Conservation (phyloP, 2,329 filamentous ascomycete genomes). For the Thermothelomyces thermophilus region DNA sequence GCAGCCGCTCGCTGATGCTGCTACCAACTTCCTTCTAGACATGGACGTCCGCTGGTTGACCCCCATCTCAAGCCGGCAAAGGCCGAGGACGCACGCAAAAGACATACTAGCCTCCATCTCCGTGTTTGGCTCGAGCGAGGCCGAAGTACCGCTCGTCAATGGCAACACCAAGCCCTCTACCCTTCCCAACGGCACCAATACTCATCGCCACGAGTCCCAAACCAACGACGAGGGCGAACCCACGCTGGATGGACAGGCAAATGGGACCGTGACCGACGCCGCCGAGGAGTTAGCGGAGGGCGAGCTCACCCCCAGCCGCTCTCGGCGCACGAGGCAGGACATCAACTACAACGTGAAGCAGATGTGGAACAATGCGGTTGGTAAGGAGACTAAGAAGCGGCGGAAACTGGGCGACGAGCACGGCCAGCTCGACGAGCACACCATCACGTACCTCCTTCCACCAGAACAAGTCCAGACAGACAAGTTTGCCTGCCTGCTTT, state of each 20-base stretch:
- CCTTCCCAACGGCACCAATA: conserved; percentile 15
- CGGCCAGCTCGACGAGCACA: conserved; percentile 32
- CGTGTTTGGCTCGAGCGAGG: conserved; percentile 34
- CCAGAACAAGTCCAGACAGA: conserved; percentile 42
- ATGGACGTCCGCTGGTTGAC: conserved; percentile 43
- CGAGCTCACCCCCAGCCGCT: conserved; percentile 46
- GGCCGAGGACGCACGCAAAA: conserved; percentile 33
- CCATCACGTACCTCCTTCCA: conserved; percentile 41
- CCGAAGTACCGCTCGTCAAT: conserved; percentile 24
- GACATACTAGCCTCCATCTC: conserved; percentile 39
- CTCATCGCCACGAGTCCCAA: conserved; percentile 7
- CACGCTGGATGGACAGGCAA: conserved; percentile 15
- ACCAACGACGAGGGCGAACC: conserved; percentile 14
- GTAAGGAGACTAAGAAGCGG: conserved; percentile 43
- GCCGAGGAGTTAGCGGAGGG: conserved; percentile 41
- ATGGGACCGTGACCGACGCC: conserved; percentile 27
- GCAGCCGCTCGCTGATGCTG: conserved; percentile 25
- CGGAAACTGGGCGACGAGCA: conserved; percentile 26
- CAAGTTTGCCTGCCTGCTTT: conserved; percentile 45
- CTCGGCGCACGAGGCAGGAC: conserved; percentile 41
- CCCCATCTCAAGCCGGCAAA: conserved; percentile 32
- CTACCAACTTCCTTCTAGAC: conserved; percentile 43
- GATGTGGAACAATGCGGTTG: conserved; percentile 51
- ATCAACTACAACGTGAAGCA: conserved; percentile 55
- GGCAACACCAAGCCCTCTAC: conserved; percentile 29